Evolutionary conservation across 768 basidiomycete species (phyloP).

Genomic region (Inosperma sp.): DNA sequence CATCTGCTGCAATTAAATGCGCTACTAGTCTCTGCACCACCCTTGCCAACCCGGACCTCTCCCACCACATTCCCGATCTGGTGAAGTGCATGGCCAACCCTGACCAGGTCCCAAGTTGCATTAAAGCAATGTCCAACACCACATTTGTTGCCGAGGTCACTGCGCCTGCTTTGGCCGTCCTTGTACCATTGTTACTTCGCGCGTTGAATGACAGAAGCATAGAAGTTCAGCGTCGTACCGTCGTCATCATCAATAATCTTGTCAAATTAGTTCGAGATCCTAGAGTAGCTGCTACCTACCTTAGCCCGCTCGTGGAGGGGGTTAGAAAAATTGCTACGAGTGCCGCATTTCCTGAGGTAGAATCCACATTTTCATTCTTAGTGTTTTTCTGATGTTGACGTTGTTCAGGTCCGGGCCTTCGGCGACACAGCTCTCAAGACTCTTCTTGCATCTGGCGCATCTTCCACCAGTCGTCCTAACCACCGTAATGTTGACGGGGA

Average conservation of each 20-base stretch:
- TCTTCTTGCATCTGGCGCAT: slow-evolving; percentile 79
- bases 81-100: slow-evolving; percentile 95
- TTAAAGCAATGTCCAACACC: slow-evolving; percentile 91
- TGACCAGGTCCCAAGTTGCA: slow-evolving; percentile 80
- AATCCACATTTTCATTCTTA: slow-evolving; percentile 15
- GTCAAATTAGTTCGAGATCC: slow-evolving; percentile 96
- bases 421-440: slow-evolving; percentile 78
- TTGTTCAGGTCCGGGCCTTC: slow-evolving; percentile 78
- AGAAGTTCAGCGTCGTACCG: slow-evolving; percentile 92
- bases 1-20: slow-evolving; percentile 80
- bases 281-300: slow-evolving; percentile 82
- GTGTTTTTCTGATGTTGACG: background rate
- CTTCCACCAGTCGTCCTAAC: slow-evolving; percentile 59
- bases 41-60: slow-evolving; percentile 89
- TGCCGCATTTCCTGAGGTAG: slow-evolving; percentile 92
- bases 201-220: slow-evolving; percentile 94
- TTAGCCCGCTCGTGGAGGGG: slow-evolving; percentile 82
- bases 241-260: slow-evolving; percentile 92
- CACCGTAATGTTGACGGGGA: slow-evolving; percentile 68
- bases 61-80: slow-evolving; percentile 81
- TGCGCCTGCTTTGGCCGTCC: slow-evolving; percentile 91
- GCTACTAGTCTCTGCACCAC: slow-evolving; percentile 86
- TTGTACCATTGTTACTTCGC: slow-evolving; percentile 86
- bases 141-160: slow-evolving; percentile 98
- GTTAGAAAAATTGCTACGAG: slow-evolving; percentile 85